phyloP scores from a whole-genome alignment of 2,329 filamentous ascomycete genomes.

The Trichophyton rubrum region DNA sequence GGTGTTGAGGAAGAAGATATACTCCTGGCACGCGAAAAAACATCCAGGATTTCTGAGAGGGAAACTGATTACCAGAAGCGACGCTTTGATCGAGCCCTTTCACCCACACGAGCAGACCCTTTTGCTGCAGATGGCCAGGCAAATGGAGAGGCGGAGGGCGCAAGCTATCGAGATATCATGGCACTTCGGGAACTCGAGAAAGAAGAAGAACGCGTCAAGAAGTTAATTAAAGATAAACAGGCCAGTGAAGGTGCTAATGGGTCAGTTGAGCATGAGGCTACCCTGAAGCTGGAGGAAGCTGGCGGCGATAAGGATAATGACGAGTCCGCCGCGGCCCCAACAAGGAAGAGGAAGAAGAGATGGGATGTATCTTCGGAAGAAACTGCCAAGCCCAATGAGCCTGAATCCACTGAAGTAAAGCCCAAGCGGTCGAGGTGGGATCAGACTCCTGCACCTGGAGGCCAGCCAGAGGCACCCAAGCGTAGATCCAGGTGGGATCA shows the following conservation, averaged over 20 bases:
- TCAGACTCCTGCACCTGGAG: constrained; percentile 54
- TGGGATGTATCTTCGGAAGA: constrained; percentile 69
- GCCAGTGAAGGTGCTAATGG: constrained; percentile 44
- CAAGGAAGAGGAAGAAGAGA: constrained; percentile 79
- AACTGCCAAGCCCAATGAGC: constrained; percentile 39
- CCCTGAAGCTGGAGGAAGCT: constrained; percentile 52
- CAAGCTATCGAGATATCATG: constrained; percentile 86
- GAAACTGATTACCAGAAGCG: constrained; percentile 98
- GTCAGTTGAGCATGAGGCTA: constrained; percentile 55
- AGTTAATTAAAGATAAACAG: constrained; percentile 65
- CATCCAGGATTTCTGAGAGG: constrained; percentile 78
- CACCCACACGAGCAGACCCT: constrained; percentile 72
- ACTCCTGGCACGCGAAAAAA: constrained; percentile 72
- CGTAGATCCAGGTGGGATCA: constrained; percentile 86
- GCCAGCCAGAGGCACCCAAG: constrained; percentile 48
- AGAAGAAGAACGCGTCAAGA: constrained; percentile 78
- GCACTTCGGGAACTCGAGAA: constrained; percentile 77
- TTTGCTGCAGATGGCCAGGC: constrained; percentile 65
- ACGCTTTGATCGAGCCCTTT: constrained; percentile 70
- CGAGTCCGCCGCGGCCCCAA: constrained; percentile 51
- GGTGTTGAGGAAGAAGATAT: constrained; percentile 89
- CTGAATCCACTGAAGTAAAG: constrained; percentile 46
- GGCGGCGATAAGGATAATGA: constrained; percentile 56
- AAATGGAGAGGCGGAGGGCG: constrained; percentile 55
- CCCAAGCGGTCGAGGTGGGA: constrained; percentile 79